phyloP scores from a whole-genome alignment of 176 grass and related monocot genomes.

The Carex scoparia region DNA sequence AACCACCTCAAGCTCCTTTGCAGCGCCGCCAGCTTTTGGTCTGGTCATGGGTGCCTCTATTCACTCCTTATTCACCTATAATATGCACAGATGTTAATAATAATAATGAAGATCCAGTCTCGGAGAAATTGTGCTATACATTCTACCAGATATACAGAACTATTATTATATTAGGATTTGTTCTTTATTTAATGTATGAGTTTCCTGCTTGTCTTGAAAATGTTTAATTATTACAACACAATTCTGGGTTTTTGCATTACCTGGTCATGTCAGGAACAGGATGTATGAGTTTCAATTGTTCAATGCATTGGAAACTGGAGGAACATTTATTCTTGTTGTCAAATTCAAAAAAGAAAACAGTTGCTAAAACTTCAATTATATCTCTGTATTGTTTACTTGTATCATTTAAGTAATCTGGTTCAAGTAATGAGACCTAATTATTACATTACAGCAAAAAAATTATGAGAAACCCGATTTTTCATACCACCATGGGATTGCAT shows the following conservation, averaged over 20 bases:
- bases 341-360: neutral
- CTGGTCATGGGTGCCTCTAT: neutral
- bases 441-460: neutral
- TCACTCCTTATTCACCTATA: slow-evolving; percentile 2
- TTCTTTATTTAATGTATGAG: too few relatives aligned
- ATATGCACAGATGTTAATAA: neutral
- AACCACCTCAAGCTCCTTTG: neutral
- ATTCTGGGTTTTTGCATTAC: neutral
- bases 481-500: neutral
- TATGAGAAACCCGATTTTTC: neutral
- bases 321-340: neutral
- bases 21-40: neutral
- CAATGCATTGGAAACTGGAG: neutral
- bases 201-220: too few relatives aligned
- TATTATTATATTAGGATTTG: too few relatives aligned
- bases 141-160: too few relatives aligned
- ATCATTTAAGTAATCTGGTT: neutral
- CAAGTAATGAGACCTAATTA: neutral
- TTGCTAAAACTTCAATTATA: neutral
- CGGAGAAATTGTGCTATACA: too few relatives aligned
- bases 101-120: too few relatives aligned
- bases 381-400: neutral
- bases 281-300: neutral
- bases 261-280: neutral
- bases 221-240: neutral